A percentile compares a stretch with the other conserved stretches of the same genome.
phyloP scores from a whole-genome alignment of 768 basidiomycete species.

The Boletus coccyginus region DNA sequence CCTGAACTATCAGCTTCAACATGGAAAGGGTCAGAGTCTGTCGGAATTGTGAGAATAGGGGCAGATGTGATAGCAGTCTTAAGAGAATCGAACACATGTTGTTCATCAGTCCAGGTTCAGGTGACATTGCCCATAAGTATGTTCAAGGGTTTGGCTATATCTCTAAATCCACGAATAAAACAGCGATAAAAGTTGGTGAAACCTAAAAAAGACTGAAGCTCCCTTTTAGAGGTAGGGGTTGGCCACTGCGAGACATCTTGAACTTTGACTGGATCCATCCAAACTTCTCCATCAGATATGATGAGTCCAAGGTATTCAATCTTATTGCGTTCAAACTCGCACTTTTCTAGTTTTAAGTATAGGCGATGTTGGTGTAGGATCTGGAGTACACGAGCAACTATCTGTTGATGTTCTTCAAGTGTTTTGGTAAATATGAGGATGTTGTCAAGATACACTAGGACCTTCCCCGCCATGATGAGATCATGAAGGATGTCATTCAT shows the following conservation, averaged over 20 bases:
- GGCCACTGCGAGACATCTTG: slow-evolving; percentile 39
- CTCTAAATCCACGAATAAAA: slow-evolving; percentile 33
- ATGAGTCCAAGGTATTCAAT: slow-evolving; percentile 34
- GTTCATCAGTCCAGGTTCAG: neutral
- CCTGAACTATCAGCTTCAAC: neutral
- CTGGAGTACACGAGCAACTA: slow-evolving; percentile 16
- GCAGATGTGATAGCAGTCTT: neutral
- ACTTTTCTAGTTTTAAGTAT: slow-evolving; percentile 18
- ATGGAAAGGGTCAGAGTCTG: neutral
- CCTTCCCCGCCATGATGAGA: slow-evolving; percentile 22
- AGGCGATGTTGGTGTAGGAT: slow-evolving; percentile 19
- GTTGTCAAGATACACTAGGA: slow-evolving; percentile 34
- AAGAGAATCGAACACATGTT: neutral
- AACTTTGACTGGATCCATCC: slow-evolving; percentile 41
- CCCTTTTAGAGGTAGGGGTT: slow-evolving; percentile 24
- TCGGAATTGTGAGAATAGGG: neutral
- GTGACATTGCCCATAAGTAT: slow-evolving; percentile 1
- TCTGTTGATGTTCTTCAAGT: slow-evolving; percentile 7
- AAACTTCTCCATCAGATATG: slow-evolving; percentile 23
- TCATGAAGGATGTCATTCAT: slow-evolving; percentile 30
- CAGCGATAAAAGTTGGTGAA: no score
- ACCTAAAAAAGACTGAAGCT: slow-evolving; percentile 41
- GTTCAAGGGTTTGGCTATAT: slow-evolving; percentile 28
- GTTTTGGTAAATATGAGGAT: slow-evolving; percentile 29
- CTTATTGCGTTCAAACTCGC: slow-evolving; percentile 15